Conservation (phyloP, 257 asterid species). For the Solanum corneliomulleri region DNA sequence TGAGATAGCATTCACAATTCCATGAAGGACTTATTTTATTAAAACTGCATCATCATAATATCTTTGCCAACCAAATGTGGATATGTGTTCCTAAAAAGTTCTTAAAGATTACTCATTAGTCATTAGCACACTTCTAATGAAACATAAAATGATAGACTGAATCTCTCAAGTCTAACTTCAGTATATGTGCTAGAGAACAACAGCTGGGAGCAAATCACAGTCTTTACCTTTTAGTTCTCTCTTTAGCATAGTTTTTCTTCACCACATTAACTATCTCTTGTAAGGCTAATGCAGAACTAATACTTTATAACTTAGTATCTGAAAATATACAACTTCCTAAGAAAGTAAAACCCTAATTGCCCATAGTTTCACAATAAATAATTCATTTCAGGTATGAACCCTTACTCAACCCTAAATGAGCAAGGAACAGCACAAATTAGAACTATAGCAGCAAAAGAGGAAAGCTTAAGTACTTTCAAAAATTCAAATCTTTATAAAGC, state of each 20-base stretch:
- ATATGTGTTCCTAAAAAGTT: not conserved
- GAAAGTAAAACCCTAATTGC: not conserved
- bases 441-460: not conserved
- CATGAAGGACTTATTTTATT: not conserved
- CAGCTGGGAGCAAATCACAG: not conserved
- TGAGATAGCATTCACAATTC: not conserved
- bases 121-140: not conserved
- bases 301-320: not conserved
- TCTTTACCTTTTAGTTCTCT: not conserved
- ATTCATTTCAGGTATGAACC: not conserved
- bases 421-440: not conserved
- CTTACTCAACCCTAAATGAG: not conserved
- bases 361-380: not conserved
- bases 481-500: not conserved
- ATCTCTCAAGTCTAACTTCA: not conserved
- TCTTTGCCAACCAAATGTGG: not conserved
- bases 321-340: not conserved
- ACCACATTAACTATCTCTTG: not conserved
- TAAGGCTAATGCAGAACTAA: not conserved
- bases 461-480: not conserved
- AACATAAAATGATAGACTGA: not conserved
- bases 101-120: not conserved
- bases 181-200: not conserved
- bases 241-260: not conserved
- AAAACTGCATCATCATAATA: not conserved